A percentile compares a stretch with the other conserved stretches of the same genome.
Evolutionary conservation across 257 asterid genomes (phyloP).

Genomic region (Plantago ovata): DNA sequence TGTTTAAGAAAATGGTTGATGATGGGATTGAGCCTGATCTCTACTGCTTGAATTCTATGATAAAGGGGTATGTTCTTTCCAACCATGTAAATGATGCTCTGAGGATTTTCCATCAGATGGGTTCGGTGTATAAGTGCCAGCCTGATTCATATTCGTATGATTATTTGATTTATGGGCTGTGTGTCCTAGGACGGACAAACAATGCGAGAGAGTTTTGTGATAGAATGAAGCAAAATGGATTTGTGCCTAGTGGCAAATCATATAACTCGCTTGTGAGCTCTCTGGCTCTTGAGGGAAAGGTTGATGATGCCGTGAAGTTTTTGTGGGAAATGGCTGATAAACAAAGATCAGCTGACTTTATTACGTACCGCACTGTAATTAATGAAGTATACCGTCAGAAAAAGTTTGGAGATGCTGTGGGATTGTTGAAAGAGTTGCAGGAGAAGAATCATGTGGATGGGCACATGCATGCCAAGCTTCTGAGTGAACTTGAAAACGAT

Average conservation of each 20-base stretch:
- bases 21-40: conserved; percentile 89
- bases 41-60: conserved; percentile 74
- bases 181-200: conserved; percentile 77
- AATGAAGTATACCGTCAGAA: conserved; percentile 64
- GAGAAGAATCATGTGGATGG: conserved; percentile 51
- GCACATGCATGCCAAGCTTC: conserved; percentile 44
- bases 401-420: conserved; percentile 43
- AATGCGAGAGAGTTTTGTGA: conserved; percentile 73
- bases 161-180: conserved; percentile 82
- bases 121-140: conserved; percentile 52
- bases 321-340: conserved; percentile 76
- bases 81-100: conserved; percentile 92
- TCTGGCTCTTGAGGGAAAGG: conserved; percentile 74
- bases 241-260: conserved; percentile 70
- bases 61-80: conserved; percentile 89
- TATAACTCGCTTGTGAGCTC: conserved; percentile 83
- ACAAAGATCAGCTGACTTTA: conserved; percentile 52
- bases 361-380: conserved; percentile 68
- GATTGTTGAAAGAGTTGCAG: conserved; percentile 51
- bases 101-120: conserved; percentile 89
- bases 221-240: conserved; percentile 70
- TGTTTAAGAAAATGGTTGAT: conserved; percentile 81
- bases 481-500: conserved; percentile 48
- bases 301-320: conserved; percentile 71
- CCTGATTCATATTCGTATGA: conserved; percentile 77